Base-by-base conservation (phyloP, 2,329 filamentous ascomycete species). In the Aaosphaeria pasadenensis region DNA sequence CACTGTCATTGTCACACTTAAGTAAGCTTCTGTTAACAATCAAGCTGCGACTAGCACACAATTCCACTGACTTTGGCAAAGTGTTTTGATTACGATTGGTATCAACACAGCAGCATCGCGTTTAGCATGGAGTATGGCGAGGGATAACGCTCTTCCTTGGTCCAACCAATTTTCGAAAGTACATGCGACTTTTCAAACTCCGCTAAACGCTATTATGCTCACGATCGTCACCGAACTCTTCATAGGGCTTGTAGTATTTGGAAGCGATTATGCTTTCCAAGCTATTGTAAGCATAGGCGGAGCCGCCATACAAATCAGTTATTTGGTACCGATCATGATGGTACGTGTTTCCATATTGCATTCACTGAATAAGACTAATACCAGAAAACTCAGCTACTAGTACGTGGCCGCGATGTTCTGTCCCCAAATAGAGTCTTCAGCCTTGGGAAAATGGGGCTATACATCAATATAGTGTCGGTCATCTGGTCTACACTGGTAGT, bases 181-280 rank as follows among this genome's bases (percentile, higher is more conserved):
- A 56, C 80, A 87, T 73, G 70, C 69, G 42, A 80, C 74, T 49
- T 74, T 87, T 1, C 83, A 86, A 51, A 77, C 88, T 4, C 85
- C 85, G 0, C 58, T 88, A 46, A 87, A 88, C 64, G 84, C 83
- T 54, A 87, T 88, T 84, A 84, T 88, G 80, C 78, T 88, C 47
- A 82, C 79, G 60, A 86, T 86, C 80, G 77, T 71, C 4, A 73
- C 88, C 30, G 78, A 88, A 68, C 77, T 87, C 47, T 43, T 81
- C 9, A 79, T 88, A 5, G 85, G 82, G 31, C 62, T 84, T 57
- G 82, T 88, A 64, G 86, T 87, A 73, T 86, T 88, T 54, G 85
- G 85, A 42, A 86, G 83, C 2, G 71, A 77, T 0, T 80, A 83
- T 7, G 85, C 85, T 13, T 88, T 87, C 74, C 87, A 85, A 62